These are phyloP conservation scores for Citrus sp. DNA, from an alignment of 345 rosid species.

Conservation along the genomic window DNA sequence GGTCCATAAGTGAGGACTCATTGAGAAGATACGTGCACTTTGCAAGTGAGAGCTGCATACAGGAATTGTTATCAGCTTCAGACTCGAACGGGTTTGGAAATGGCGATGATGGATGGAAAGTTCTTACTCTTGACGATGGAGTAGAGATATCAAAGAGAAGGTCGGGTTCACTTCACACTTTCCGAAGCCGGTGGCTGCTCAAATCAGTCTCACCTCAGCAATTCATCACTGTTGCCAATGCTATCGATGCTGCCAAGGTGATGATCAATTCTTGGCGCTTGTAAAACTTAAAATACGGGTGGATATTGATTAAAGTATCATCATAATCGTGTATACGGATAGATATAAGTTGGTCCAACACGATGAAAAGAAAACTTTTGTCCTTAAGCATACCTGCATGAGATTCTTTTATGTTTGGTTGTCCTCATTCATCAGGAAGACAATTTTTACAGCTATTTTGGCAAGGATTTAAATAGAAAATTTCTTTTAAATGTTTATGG, in stretches of 20 bases:
- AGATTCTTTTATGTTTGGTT: neutral
- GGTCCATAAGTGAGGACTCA: constrained; percentile 85
- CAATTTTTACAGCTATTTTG: neutral
- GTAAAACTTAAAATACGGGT: neutral
- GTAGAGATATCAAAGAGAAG: constrained; percentile 72
- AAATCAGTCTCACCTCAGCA: constrained; percentile 66
- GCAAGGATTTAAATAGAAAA: too few species aligned
- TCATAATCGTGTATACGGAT: neutral
- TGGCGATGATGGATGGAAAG: constrained; percentile 63
- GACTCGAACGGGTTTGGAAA: constrained; percentile 48
- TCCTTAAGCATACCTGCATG: neutral
- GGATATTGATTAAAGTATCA: neutral
- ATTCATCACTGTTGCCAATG: constrained; percentile 71
- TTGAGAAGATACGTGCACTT: constrained; percentile 68
- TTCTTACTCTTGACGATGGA: constrained; percentile 43
- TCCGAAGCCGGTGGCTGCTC: constrained; percentile 71
- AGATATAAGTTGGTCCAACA: neutral
- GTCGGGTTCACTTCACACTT: constrained; percentile 55
- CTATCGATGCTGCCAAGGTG: constrained; percentile 81
- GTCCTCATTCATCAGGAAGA: neutral
- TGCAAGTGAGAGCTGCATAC: constrained; percentile 79
- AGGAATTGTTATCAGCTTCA: constrained; percentile 70
- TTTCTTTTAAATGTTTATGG: too few species aligned
- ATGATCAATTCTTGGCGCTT: neutral
- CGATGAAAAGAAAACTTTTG: constrained; percentile 17